Conservation (phyloP, 179 eudicot genomes). For the Pouteria campechiana region DNA sequence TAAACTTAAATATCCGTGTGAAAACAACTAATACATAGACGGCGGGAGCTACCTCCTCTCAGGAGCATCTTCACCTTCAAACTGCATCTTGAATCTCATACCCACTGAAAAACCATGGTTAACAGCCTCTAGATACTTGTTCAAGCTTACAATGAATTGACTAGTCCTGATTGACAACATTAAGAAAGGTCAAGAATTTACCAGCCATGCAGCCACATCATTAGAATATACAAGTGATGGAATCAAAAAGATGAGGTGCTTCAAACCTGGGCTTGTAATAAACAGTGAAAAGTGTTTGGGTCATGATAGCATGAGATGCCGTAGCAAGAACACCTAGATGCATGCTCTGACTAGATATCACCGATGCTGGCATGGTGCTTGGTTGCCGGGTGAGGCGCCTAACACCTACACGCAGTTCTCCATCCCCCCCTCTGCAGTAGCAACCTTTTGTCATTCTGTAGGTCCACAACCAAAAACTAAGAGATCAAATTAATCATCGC, state of each 20-base stretch:
- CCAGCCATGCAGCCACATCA: background rate
- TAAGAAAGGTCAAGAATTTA: background rate
- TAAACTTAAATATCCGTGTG: too few species aligned
- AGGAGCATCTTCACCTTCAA: constrained; percentile 84
- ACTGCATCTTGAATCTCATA: constrained; percentile 79
- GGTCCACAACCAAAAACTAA: constrained; percentile 12
- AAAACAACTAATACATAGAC: background rate
- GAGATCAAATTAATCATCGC: background rate
- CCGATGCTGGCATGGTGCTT: constrained; percentile 63
- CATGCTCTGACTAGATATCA: constrained; percentile 85
- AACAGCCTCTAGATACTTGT: constrained; percentile 63
- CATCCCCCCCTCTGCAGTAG: constrained; percentile 52
- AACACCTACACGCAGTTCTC: constrained; percentile 72
- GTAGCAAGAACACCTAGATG: constrained; percentile 91
- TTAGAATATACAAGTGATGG: background rate
- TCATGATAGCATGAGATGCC: constrained; percentile 62
- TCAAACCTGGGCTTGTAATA: constrained; percentile 71
- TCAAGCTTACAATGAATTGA: constrained; percentile 67
- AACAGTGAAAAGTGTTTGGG: constrained; percentile 46
- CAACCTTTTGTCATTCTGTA: constrained; percentile 10
- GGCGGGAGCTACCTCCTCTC: constrained; percentile 56
- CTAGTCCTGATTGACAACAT: constrained; percentile 48
- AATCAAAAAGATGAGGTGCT: background rate
- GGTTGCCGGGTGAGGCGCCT: constrained; percentile 55
- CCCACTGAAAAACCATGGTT: constrained; percentile 49